A percentile compares a stretch with the other conserved stretches of the same genome.
These are phyloP conservation scores for Saxophila tyrrhenica DNA, from an alignment of 495 filamentous ascomycete genomes.

Conservation along the genomic window DNA sequence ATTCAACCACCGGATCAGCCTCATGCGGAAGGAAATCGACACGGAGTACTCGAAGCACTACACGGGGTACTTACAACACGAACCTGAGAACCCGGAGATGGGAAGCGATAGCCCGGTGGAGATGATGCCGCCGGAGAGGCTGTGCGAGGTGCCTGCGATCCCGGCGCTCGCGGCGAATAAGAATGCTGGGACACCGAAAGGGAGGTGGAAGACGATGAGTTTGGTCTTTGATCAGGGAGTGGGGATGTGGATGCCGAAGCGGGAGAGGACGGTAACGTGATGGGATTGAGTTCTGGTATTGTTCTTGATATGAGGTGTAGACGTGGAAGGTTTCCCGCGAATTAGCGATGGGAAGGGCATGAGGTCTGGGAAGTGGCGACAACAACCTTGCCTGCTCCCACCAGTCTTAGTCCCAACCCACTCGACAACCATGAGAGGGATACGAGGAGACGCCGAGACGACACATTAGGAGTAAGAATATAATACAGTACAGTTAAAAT, in stretches of 20 bases:
- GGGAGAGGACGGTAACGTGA: no score
- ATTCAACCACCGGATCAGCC: slow-evolving; percentile 5
- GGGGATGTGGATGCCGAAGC: slow-evolving; percentile 9
- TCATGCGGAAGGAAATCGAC: slow-evolving; percentile 7
- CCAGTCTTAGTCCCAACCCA: not conserved
- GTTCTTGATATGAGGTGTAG: no score
- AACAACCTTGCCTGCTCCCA: no score
- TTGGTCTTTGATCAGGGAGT: slow-evolving; percentile 9
- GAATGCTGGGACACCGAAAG: not conserved
- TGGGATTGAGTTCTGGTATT: no score
- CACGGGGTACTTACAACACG: slow-evolving; percentile 3
- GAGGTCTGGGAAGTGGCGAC: no score
- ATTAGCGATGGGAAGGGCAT: no score
- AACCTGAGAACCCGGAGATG: slow-evolving; percentile 10
- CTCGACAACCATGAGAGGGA: not conserved
- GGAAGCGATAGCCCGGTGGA: not conserved
- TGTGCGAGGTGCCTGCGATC: slow-evolving; percentile 10
- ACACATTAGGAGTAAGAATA: not conserved
- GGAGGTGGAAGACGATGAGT: slow-evolving; percentile 4
- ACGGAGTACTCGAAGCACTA: not conserved
- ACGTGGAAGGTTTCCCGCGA: no score
- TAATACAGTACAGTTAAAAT: not conserved
- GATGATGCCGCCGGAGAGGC: not conserved
- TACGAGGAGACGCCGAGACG: not conserved
- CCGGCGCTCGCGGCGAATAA: not conserved